A percentile compares a stretch with the other conserved stretches of the same genome.
Conservation (phyloP, 306 rosid genomes). For the Corylus americana region DNA sequence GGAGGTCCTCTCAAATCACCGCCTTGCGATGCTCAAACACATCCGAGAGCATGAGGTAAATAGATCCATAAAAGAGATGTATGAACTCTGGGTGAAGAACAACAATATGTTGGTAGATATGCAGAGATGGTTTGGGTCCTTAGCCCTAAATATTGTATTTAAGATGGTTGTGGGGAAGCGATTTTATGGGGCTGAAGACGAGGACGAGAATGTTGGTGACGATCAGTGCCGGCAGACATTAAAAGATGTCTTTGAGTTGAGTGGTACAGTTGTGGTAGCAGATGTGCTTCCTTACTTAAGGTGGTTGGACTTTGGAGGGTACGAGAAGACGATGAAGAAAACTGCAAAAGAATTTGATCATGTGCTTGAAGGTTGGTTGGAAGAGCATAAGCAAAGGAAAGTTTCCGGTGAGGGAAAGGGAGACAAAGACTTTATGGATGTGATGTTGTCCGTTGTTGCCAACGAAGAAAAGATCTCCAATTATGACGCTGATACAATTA, state of each 20-base stretch:
- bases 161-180: slow-evolving; percentile 38
- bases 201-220: slow-evolving; percentile 1
- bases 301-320: slow-evolving; percentile 53
- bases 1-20: slow-evolving; percentile 26
- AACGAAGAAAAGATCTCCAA: background rate
- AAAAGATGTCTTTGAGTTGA: slow-evolving; percentile 1
- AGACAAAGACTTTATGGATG: slow-evolving; percentile 32
- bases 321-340: slow-evolving; percentile 14
- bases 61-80: too few relatives aligned
- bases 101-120: slow-evolving; percentile 17
- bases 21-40: slow-evolving; percentile 19
- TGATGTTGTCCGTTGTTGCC: slow-evolving; percentile 14
- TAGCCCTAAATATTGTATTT: slow-evolving; percentile 30
- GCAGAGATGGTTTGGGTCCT: slow-evolving; percentile 38
- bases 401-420: background rate
- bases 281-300: slow-evolving; percentile 41
- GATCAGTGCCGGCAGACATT: slow-evolving; percentile 9
- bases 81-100: background rate
- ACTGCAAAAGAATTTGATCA: slow-evolving; percentile 28
- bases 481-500: slow-evolving; percentile 8
- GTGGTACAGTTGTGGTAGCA: slow-evolving; percentile 10
- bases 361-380: slow-evolving; percentile 7
- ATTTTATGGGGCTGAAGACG: background rate
- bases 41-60: slow-evolving; percentile 23
- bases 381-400: slow-evolving; percentile 30